A percentile compares a stretch with the other conserved stretches of the same genome.
Evolutionary conservation across 345 rosid genomes (phyloP).

Genomic region (Sisymbrium altissimum): DNA sequence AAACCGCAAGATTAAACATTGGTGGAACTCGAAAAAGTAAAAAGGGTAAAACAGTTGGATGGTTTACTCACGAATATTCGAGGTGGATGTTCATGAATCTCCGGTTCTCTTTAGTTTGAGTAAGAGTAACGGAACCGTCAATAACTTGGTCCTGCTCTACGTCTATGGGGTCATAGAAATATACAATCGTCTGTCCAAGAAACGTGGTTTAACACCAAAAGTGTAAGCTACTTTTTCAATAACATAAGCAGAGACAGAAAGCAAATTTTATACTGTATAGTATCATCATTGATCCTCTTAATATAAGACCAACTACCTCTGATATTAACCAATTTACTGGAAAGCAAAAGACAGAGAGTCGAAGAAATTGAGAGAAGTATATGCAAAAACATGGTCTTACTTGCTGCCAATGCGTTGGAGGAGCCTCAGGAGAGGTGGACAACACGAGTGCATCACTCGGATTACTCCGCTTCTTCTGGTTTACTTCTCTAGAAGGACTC

Average conservation of each 20-base stretch:
- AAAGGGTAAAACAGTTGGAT: not conserved
- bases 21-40: not conserved
- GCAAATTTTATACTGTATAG: not conserved
- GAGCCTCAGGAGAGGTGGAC: constrained; percentile 93
- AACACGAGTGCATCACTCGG: constrained; percentile 66
- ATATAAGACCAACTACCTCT: not conserved
- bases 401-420: constrained; percentile 98
- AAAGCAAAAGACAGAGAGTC: not conserved
- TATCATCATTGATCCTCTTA: not conserved
- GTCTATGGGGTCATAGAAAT: constrained; percentile 87
- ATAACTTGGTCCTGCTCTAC: constrained; percentile 89
- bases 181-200: constrained; percentile 78
- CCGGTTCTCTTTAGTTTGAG: constrained; percentile 89
- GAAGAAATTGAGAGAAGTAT: not conserved
- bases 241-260: not conserved
- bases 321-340: not conserved
- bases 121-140: constrained; percentile 72
- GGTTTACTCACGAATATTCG: constrained; percentile 64
- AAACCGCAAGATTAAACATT: constrained; percentile 12
- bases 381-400: constrained; percentile 39
- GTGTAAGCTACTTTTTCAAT: not conserved
- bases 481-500: constrained; percentile 47
- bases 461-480: constrained; percentile 62
- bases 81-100: constrained; percentile 97
- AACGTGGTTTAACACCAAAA: constrained; percentile 6